Evolutionary conservation across 1,284 basidiomycete species (phyloP).

Genomic region (Malassezia globosa): DNA sequence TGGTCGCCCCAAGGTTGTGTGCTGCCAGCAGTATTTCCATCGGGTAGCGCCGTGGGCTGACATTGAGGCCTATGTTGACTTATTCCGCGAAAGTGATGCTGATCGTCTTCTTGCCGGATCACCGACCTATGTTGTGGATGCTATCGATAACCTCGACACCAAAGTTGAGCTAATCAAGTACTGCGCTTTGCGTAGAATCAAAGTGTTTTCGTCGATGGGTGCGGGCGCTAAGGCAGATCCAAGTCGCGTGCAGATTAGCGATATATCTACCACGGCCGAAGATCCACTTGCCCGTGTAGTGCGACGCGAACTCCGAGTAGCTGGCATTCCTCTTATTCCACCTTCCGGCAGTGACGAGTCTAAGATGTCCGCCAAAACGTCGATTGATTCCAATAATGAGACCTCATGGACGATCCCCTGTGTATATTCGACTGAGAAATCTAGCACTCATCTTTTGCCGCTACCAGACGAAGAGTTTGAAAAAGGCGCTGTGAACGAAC

Average conservation of each 20-base stretch:
- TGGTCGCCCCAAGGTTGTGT: constrained; percentile 81
- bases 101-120: constrained; percentile 24
- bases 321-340: constrained; percentile 31
- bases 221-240: constrained; percentile 94
- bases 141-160: constrained; percentile 90
- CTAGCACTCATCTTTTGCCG: constrained; percentile 68
- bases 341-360: constrained; percentile 2
- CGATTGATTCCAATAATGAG: constrained; percentile 11
- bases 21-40: constrained; percentile 61
- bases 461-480: constrained; percentile 82
- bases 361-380: background rate
- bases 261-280: constrained; percentile 83
- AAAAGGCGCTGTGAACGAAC: constrained; percentile 78
- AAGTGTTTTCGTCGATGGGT: constrained; percentile 81
- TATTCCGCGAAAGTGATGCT: constrained; percentile 22
- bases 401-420: constrained; percentile 32
- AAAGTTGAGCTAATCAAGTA: constrained; percentile 53
- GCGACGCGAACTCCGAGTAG: constrained; percentile 60
- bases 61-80: constrained; percentile 52
- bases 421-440: constrained; percentile 92
- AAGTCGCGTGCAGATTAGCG: constrained; percentile 82
- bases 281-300: constrained; percentile 89
- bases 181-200: constrained; percentile 36
- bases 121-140: constrained; percentile 42
- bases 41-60: constrained; percentile 59